Evolutionary conservation across 1,139 yeast genomes (phyloP).

Genomic region (Torulaspora globosa): DNA sequence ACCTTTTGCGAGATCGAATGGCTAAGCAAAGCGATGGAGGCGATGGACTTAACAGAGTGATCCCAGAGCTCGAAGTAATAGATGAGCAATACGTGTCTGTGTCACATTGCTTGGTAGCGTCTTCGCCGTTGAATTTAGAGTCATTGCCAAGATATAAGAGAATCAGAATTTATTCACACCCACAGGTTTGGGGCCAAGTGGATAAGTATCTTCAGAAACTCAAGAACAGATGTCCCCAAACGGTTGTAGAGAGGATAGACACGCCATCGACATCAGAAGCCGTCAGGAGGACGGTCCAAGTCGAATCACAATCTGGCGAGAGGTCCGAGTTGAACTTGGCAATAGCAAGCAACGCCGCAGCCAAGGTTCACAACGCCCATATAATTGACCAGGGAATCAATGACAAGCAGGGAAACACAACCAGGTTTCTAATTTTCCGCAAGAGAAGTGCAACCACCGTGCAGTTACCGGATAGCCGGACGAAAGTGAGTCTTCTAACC

Average conservation of each 20-base stretch:
- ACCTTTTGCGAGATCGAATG: slow-evolving; percentile 68
- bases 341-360: slow-evolving; percentile 61
- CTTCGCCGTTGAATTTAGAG: slow-evolving; percentile 34
- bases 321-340: slow-evolving; percentile 44
- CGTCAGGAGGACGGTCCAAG: slow-evolving; percentile 54
- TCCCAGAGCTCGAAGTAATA: slow-evolving; percentile 48
- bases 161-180: slow-evolving; percentile 74
- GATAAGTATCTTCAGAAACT: slow-evolving; percentile 55
- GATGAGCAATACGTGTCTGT: slow-evolving; percentile 82
- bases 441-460: slow-evolving; percentile 18
- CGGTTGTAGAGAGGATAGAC: slow-evolving; percentile 51
- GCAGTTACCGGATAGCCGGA: slow-evolving; percentile 10
- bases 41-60: slow-evolving; percentile 16
- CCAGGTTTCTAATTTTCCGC: slow-evolving; percentile 68
- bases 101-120: slow-evolving; percentile 68
- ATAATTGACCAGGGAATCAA: slow-evolving; percentile 57
- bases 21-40: slow-evolving; percentile 16
- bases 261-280: slow-evolving; percentile 80
- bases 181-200: slow-evolving; percentile 98
- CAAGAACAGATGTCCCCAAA: slow-evolving; percentile 37
- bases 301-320: slow-evolving; percentile 26
- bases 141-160: slow-evolving; percentile 42
- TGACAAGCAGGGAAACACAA: slow-evolving; percentile 70
- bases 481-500: slow-evolving; percentile 52
- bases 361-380: slow-evolving; percentile 58